phyloP scores from a whole-genome alignment of 2,329 filamentous ascomycete species.

The Rhynchosporium agropyri region DNA sequence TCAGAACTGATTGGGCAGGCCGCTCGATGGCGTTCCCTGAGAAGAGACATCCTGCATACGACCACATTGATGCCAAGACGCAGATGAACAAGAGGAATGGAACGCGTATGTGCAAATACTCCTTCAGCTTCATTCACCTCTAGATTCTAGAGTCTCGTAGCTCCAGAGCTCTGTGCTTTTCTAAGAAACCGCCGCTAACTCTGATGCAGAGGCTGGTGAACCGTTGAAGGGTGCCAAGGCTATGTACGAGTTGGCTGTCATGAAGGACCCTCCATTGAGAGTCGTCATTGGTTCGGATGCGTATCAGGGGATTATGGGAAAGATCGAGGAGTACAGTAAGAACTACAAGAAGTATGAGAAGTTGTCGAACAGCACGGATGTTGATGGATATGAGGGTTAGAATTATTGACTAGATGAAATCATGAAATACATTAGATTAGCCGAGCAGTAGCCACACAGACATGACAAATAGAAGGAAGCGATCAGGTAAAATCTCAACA shows the following conservation, averaged over 20 bases:
- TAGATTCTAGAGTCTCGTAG: no score
- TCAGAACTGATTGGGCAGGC: slow-evolving; percentile 15
- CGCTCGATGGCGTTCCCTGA: slow-evolving; percentile 12
- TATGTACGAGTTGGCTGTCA: slow-evolving; percentile 8
- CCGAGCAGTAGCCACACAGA: no score
- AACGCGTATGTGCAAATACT: neutral
- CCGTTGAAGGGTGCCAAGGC: slow-evolving; percentile 3
- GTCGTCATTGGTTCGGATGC: slow-evolving; percentile 13
- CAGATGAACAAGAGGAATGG: slow-evolving; percentile 5
- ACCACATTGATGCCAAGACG: slow-evolving; percentile 8
- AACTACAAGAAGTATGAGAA: neutral
- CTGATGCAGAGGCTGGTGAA: neutral
- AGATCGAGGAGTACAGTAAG: slow-evolving; percentile 8
- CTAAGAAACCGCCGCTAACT: no score
- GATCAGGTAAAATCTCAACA: no score
- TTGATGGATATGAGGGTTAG: slow-evolving; percentile 7
- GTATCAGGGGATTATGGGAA: slow-evolving; percentile 1
- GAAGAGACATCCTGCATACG: slow-evolving; percentile 11
- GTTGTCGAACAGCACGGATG: slow-evolving; percentile 3
- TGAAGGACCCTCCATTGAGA: slow-evolving; percentile 5
- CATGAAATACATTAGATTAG: no score
- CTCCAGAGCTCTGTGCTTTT: no score
- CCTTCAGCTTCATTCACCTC: no score
- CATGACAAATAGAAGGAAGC: no score
- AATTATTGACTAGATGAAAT: no score